phyloP scores from a whole-genome alignment of 495 filamentous ascomycete species.

The Annulohypoxylon moriforme region DNA sequence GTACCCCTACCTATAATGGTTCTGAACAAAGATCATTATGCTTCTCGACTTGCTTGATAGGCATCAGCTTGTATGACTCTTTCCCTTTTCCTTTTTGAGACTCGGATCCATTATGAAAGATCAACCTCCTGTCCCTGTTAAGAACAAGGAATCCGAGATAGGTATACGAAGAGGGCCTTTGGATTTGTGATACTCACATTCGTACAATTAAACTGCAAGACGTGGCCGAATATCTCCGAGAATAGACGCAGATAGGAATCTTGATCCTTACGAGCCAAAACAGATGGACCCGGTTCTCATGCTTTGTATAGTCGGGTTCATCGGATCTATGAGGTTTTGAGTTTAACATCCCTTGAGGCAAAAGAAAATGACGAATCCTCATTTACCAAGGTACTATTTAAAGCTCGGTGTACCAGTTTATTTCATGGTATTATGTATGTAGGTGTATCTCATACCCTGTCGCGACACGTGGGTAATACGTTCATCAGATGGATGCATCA shows the following conservation, averaged over 20 bases:
- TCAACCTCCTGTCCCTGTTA: background rate
- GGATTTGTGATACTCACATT: background rate
- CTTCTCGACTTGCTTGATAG: background rate
- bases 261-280: constrained; percentile 4
- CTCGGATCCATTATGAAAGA: background rate
- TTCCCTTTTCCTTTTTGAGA: constrained; percentile 8
- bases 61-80: background rate
- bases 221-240: background rate
- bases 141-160: background rate
- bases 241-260: constrained; percentile 14
- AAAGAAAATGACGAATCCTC: constrained; percentile 14
- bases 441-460: constrained; percentile 16
- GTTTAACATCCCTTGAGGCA: constrained; percentile 11
- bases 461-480: constrained; percentile 22
- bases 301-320: constrained; percentile 11
- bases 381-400: constrained; percentile 28
- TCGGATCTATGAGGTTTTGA: constrained; percentile 5
- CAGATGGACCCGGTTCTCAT: background rate
- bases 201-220: background rate
- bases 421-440: constrained; percentile 1
- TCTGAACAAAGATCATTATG: background rate
- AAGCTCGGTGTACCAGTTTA: constrained; percentile 5
- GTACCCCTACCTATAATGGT: background rate
- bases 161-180: background rate
- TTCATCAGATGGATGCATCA: background rate